Conservation (phyloP, 1,139 yeast genomes). For the Taphrina confusa region DNA sequence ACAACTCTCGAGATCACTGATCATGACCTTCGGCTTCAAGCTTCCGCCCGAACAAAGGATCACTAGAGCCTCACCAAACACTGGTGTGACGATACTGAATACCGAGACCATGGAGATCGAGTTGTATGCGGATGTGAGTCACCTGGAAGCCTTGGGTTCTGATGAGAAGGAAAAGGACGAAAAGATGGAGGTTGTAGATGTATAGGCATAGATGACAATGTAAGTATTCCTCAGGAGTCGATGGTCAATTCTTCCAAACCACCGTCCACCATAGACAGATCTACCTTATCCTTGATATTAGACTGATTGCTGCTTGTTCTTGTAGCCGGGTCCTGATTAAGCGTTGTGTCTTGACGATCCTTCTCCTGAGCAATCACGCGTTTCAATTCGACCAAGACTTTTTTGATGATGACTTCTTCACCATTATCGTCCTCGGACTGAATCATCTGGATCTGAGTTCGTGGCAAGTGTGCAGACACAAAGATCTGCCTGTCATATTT, state of each 20-base stretch:
- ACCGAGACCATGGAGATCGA: slow-evolving; percentile 21
- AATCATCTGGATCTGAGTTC: background rate
- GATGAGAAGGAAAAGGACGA: slow-evolving; percentile 14
- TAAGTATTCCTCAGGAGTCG: background rate
- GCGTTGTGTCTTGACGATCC: too few species aligned
- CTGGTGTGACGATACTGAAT: slow-evolving; percentile 21
- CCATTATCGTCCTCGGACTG: slow-evolving; percentile 5
- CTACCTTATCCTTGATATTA: background rate
- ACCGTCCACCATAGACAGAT: background rate
- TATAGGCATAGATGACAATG: slow-evolving; percentile 4
- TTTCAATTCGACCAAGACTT: background rate
- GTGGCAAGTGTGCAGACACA: slow-evolving; percentile 19
- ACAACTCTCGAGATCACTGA: slow-evolving; percentile 7
- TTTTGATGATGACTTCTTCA: slow-evolving; percentile 7
- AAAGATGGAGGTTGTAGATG: slow-evolving; percentile 30
- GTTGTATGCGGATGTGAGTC: slow-evolving; percentile 24
- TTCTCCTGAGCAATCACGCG: background rate
- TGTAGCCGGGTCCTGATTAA: too few species aligned
- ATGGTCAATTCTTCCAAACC: slow-evolving; percentile 3
- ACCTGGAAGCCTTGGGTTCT: slow-evolving; percentile 8
- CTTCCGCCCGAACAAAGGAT: background rate
- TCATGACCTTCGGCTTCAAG: slow-evolving; percentile 14
- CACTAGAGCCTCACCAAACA: slow-evolving; percentile 20
- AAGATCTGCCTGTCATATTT: slow-evolving; percentile 12
- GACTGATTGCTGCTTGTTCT: too few species aligned